Percentiles rank a stretch among this genome's conserved stretches.
phyloP scores from a whole-genome alignment of 768 basidiomycete species.

The Myochromella boudieri region DNA sequence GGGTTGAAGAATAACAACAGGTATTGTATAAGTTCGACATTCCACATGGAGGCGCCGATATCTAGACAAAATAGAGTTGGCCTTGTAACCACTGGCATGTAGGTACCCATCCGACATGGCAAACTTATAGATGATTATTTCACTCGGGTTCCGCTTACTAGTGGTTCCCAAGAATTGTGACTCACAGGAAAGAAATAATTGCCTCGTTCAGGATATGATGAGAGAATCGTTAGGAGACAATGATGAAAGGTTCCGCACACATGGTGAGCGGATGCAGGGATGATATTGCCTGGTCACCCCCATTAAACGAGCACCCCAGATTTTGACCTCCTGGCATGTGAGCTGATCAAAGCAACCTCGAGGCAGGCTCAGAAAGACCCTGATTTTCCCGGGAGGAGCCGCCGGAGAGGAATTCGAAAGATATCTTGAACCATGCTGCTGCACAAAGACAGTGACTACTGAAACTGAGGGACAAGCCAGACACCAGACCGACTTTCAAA shows the following conservation, averaged over 20 bases:
- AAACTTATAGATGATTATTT: background rate
- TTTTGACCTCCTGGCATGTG: slow-evolving; percentile 21
- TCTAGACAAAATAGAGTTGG: slow-evolving; percentile 1
- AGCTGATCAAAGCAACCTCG: slow-evolving; percentile 23
- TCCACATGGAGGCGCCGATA: background rate
- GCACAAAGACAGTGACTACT: slow-evolving; percentile 19
- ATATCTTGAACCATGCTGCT: slow-evolving; percentile 21
- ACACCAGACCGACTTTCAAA: slow-evolving; percentile 8
- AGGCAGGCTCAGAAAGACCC: slow-evolving; percentile 23
- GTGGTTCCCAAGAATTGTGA: slow-evolving; percentile 4
- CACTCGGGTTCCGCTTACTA: background rate
- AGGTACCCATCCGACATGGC: background rate
- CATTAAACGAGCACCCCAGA: slow-evolving; percentile 33
- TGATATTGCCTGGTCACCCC: slow-evolving; percentile 19
- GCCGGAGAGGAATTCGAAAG: slow-evolving; percentile 27
- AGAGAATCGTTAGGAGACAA: background rate
- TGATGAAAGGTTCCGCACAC: slow-evolving; percentile 11
- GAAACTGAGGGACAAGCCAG: slow-evolving; percentile 7
- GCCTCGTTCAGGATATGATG: background rate
- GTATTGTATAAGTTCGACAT: background rate
- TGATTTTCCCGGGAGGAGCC: slow-evolving; percentile 30
- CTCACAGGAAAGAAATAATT: background rate
- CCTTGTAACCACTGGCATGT: background rate
- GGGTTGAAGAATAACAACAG: background rate
- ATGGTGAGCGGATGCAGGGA: slow-evolving; percentile 22